phyloP scores from a whole-genome alignment of 306 rosid species.

The Inga laurina region DNA sequence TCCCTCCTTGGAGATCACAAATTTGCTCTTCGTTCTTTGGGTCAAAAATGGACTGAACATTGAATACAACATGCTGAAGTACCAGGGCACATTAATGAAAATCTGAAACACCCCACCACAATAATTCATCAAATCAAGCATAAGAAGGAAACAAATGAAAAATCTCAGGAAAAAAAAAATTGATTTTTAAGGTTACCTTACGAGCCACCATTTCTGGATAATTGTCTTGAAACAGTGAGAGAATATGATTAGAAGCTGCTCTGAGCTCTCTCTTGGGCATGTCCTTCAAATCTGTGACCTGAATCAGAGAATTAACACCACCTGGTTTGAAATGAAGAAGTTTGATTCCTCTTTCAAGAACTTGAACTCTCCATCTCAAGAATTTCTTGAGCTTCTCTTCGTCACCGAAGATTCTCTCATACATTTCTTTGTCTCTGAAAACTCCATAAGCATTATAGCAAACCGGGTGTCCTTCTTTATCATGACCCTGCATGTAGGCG shows the following conservation, averaged over 20 bases:
- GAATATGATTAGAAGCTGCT: constrained; percentile 78
- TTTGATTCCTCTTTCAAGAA: constrained; percentile 70
- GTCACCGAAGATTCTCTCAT: constrained; percentile 74
- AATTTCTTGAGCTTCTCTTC: constrained; percentile 78
- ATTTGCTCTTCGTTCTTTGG: constrained; percentile 90
- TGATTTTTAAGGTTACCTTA: constrained; percentile 46
- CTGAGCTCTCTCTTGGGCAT: constrained; percentile 93
- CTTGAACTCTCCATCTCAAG: constrained; percentile 85
- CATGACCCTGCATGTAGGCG: constrained; percentile 78
- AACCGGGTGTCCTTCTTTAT: constrained; percentile 79
- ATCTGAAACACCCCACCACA: constrained; percentile 42
- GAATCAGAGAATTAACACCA: constrained; percentile 76
- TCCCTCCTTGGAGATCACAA: constrained; percentile 85
- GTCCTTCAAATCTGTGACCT: constrained; percentile 88
- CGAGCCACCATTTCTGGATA: constrained; percentile 93
- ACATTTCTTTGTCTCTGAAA: constrained; percentile 67
- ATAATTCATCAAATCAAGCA: neutral
- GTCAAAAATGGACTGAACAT: constrained; percentile 89
- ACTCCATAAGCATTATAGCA: constrained; percentile 85
- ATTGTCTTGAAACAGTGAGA: constrained; percentile 84
- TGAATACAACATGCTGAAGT: constrained; percentile 79
- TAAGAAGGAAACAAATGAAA: neutral
- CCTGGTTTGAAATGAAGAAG: constrained; percentile 79
- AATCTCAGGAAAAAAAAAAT: neutral
- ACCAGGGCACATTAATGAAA: constrained; percentile 94